A percentile compares a stretch with the other conserved stretches of the same genome.
phyloP scores from a whole-genome alignment of 2,329 filamentous ascomycete species.

The Monosporascus sp. region DNA sequence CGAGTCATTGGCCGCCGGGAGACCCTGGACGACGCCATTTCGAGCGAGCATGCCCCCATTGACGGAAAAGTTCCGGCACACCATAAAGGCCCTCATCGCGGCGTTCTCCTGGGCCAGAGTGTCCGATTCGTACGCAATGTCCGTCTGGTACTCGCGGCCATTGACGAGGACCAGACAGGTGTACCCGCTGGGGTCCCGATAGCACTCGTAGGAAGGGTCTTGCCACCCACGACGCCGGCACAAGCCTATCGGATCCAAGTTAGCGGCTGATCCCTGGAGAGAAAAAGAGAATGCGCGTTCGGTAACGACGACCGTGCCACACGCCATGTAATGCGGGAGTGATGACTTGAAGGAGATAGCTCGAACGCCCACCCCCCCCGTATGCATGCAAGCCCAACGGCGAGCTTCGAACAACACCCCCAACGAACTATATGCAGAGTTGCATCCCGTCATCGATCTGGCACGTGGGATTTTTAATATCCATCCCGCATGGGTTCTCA shows the following conservation, averaged over 20 bases:
- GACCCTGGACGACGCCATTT: conserved; percentile 63
- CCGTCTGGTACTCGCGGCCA: conserved; percentile 92
- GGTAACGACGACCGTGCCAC: conserved; percentile 17
- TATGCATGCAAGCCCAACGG: conserved; percentile 29
- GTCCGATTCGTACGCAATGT: conserved; percentile 77
- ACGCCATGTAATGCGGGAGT: conserved; percentile 20
- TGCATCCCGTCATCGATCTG: conserved; percentile 11
- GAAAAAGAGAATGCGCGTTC: conserved; percentile 17
- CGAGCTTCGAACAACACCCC: conserved; percentile 16
- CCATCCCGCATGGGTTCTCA: conserved; percentile 11
- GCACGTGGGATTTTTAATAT: conserved; percentile 23
- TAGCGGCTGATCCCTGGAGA: conserved; percentile 22
- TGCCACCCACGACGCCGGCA: conserved; percentile 93
- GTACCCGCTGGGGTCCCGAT: conserved; percentile 68
- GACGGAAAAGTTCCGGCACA: conserved; percentile 94
- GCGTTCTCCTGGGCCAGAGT: conserved; percentile 85
- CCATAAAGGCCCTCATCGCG: conserved; percentile 94
- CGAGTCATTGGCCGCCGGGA: conserved; percentile 53
- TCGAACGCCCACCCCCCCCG: conserved; percentile 13
- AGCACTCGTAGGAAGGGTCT: conserved; percentile 83
- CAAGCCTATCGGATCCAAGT: conserved; percentile 59
- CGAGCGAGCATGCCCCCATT: conserved; percentile 85
- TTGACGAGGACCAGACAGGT: conserved; percentile 92
- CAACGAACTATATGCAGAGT: conserved; percentile 2
- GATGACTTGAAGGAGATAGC: conserved; percentile 20